Evolutionary conservation across 768 basidiomycete species (phyloP), one percentile per base, ranked within the genome.

Genomic region (Coprinopsis cinerea): DNA sequence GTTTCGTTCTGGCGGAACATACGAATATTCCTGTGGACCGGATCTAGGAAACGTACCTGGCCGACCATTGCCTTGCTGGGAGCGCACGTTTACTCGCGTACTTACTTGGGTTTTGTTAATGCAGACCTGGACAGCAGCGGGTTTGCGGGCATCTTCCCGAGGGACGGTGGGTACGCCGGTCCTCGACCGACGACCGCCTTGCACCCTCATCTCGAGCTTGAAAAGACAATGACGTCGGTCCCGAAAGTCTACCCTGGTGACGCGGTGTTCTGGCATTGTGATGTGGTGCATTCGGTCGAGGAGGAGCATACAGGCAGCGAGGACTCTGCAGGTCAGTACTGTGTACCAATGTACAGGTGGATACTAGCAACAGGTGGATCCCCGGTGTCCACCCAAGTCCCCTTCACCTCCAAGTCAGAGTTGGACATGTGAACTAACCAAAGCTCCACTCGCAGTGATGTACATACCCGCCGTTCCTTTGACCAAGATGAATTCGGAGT

Each of bases 241-340:
- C 87, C 87, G 1, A 77, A 72, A 53, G 87, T 90, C 4, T 69
- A 73, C 45, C 86, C 87, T 0, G 88, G 88, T 1, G 88, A 90
- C 59, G 79, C 83, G 57, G 83, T 87, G 2, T 88, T 84, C 64
- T 88, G 87, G 84, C 84, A 86, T 55, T 83, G 81, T 49, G 76
- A 78, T 59, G 71, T 74, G 23, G 63, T 76, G 5, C 76, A 78
- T 55, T 62, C 74, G 1, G 76, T 78, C 22, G 76, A 78, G 55
- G 46, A 54, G 36, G 71, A 78, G 48, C 82, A 85, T 59, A 71
- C 63, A 0, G 83, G 83, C 2, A 60, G 61, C 1, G 68, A 59
- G 35, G 81, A 82, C 55, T 84, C 82, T 22, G 77, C 79, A 49
- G 78, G 78, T 79, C 34, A 30, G 61, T 47, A n/a, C 22, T 32